Conservation (phyloP, 768 basidiomycete species). For the Podaxis rugospora region DNA sequence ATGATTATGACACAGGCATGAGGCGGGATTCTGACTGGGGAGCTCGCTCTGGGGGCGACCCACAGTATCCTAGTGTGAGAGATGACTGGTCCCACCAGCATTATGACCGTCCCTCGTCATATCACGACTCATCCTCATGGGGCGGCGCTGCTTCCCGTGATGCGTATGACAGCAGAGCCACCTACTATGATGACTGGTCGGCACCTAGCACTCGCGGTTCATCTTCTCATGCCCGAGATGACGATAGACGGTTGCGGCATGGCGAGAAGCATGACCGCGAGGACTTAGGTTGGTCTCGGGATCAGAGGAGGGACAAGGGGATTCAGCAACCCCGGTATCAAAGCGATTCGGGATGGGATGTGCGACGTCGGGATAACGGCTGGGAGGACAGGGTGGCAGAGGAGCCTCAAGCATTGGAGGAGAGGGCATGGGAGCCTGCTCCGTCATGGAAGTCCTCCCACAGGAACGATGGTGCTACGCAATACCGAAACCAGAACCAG, state of each 20-base stretch:
- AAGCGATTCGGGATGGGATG: conserved; percentile 52
- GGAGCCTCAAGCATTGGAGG: conserved; percentile 28
- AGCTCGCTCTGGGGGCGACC: conserved; percentile 28
- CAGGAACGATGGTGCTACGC: neutral
- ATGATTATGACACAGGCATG: conserved; percentile 39
- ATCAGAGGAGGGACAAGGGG: conserved; percentile 37
- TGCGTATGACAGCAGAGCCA: conserved; percentile 35
- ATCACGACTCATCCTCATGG: conserved; percentile 44
- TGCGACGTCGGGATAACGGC: conserved; percentile 41
- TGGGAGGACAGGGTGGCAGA: conserved; percentile 27
- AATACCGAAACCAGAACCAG: conserved; percentile 18
- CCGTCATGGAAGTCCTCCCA: conserved; percentile 56
- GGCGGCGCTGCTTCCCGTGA: conserved; percentile 24
- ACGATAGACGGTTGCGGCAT: conserved; percentile 33
- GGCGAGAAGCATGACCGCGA: conserved; percentile 28
- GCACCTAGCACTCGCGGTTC: conserved; percentile 22
- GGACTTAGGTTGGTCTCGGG: conserved; percentile 30
- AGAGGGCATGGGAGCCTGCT: conserved; percentile 72
- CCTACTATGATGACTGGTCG: conserved; percentile 28
- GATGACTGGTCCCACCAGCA: conserved; percentile 51
- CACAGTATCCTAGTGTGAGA: conserved; percentile 36
- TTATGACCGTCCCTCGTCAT: conserved; percentile 37
- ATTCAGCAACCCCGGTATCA: conserved; percentile 29
- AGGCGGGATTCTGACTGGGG: conserved; percentile 46
- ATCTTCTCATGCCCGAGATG: conserved; percentile 18